Evolutionary conservation across 176 grass and related monocot species (phyloP), one percentile per base, ranked within the genome.

Genomic region (Areca catechu): DNA sequence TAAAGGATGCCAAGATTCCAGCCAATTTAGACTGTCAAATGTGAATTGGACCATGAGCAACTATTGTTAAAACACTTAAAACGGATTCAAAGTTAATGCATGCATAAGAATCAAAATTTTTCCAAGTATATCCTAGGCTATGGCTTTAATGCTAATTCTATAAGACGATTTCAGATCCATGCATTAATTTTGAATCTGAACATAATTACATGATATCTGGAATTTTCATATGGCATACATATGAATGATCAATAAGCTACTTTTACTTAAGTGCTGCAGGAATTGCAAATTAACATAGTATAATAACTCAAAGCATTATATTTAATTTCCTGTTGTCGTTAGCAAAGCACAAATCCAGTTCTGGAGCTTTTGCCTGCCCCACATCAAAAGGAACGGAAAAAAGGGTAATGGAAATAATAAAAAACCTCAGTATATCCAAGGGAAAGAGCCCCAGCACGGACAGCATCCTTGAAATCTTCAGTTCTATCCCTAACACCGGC

Each of bases 381-480:
- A 7, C 19, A 22, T 61, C 17, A 61, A 14, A 20, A 61, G 21
- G 19, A 15, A 53, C 4, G 0, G 14, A 52, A 12, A 6, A 15
- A 15, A 51, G 4, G 15, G 30, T 14, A 27, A 18, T 28, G 5
- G 23, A 25, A 22, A 14, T 20, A 53, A 27, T 27, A 1, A 66
- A 70, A 53, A 60, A 97, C 92, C 81, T 92, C 83, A 57, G 65
- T 73, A 62, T 88, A 92, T 9, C 81, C 83, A 67, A 80, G 60
- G 59, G 76, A 69, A 57, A 82, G 73, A 60, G 81, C 83, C 20
- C 72, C 84, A 58, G 79, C 69, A 60, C 75, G 87, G 1, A 86
- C 65, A 58, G 77, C 64, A 54, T 91, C 87, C 67, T 88, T 97
- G 56, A 80, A 91, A 66, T 97, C 87, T 62, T 91, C 93, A 16